Evolutionary conservation across 805 yeast genomes (phyloP), one percentile per base, ranked within the genome.

Genomic region (Candida morakotiae): DNA sequence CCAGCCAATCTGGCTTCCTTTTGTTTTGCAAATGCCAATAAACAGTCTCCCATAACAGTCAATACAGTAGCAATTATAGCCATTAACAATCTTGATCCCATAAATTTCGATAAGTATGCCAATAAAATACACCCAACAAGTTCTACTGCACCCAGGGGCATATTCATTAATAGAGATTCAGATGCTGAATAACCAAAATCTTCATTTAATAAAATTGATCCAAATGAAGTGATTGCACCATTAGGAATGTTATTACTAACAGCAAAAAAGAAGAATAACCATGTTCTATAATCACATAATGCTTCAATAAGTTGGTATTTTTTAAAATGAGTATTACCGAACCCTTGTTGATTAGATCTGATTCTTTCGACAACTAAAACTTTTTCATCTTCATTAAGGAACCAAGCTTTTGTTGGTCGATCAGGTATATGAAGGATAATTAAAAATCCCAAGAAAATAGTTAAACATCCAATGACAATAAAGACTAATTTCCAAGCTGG

Each of bases 401-500:
- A 66, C 65, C 67, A 58, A 9, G 72, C 71, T 9, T 37, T 41
- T 7, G 64, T 47, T 4, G 67, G 67, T 16, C 48, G 39, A 39
- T 56, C 56, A 4, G 67, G 67, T 9, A 82, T 50, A 53, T 74
- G 75, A 37, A 75, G 44, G 30, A 56, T 54, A 41, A 77, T 63
- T 9, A 69, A 37, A 9, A 71, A 36, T 5, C 83, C 84, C 11
- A 76, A 48, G 9, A 71, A 49, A 5, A 79, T 55, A 2, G 87
- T 80, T 39, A 77, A 65, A 6, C 67, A 52, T 11, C 93, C 94
- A 28, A 75, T 69, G 21, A 81, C 63, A 33, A 83, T 58, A 51
- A 72, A 83, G 3, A 80, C 53, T 10, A 76, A 53, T 49, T 73
- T 77, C 89, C 89, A 84, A 3, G 81, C 65, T 2, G 56, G 64